A percentile compares a stretch with the other conserved stretches of the same genome.
phyloP scores from a whole-genome alignment of 208 protist species.

The Wallacemonas sp. region DNA sequence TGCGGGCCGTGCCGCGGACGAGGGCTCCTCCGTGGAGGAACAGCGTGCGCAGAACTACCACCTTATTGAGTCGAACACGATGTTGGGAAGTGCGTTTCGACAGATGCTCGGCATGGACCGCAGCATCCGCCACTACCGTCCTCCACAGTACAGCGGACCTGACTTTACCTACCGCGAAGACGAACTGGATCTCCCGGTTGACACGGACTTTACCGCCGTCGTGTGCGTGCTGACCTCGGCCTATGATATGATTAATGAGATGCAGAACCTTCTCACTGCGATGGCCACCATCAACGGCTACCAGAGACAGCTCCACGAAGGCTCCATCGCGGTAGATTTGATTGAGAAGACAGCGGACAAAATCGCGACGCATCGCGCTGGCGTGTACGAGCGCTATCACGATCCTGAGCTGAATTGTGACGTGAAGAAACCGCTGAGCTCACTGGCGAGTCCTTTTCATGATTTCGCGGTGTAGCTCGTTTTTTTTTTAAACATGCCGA shows the following conservation, averaged over 20 bases:
- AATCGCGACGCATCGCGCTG: not conserved
- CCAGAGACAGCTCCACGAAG: slow-evolving; percentile 11
- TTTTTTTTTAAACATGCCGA: slow-evolving; percentile 5
- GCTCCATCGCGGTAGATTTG: slow-evolving; percentile 4
- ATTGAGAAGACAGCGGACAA: not conserved
- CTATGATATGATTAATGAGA: slow-evolving; percentile 14
- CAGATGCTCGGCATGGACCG: not conserved
- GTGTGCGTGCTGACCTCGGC: slow-evolving; percentile 5
- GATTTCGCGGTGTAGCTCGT: not conserved
- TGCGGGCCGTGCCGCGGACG: too few species aligned
- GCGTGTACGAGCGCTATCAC: not conserved
- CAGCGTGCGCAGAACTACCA: not conserved
- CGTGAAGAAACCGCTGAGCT: not conserved
- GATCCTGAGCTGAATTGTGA: not conserved
- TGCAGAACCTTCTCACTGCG: slow-evolving; percentile 1
- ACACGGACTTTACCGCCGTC: slow-evolving; percentile 7
- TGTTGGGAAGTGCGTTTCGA: not conserved
- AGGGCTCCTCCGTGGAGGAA: too few species aligned
- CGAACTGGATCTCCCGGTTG: slow-evolving; percentile 6
- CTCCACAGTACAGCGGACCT: not conserved
- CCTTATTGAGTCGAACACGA: not conserved
- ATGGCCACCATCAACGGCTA: slow-evolving; percentile 8
- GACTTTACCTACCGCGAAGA: slow-evolving; percentile 15
- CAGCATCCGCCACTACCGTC: slow-evolving; percentile 6
- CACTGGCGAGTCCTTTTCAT: slow-evolving; percentile 11